Percentiles rank a stretch among this genome's conserved stretches.
Evolutionary conservation across 768 basidiomycete genomes (phyloP).

Genomic region (Neoboletus brunneissimus): DNA sequence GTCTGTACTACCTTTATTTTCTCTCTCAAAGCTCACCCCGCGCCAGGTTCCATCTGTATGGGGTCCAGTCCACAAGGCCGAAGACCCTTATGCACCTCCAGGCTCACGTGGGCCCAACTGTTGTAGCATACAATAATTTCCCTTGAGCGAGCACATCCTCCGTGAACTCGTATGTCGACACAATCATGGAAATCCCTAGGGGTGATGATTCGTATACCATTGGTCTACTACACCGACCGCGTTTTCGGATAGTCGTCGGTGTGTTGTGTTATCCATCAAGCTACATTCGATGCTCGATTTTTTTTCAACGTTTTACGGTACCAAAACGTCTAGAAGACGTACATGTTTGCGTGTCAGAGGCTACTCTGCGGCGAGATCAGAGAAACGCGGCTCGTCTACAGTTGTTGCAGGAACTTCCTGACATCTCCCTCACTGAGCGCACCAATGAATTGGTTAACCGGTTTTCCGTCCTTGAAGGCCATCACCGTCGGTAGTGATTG

Average conservation of each 20-base stretch:
- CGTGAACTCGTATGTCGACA: background rate
- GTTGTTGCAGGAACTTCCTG: constrained; percentile 42
- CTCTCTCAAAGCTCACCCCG: constrained; percentile 14
- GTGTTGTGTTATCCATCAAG: constrained; percentile 11
- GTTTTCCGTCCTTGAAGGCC: constrained; percentile 66
- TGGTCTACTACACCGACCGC: constrained; percentile 14
- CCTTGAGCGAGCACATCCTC: background rate
- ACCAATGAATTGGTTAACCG: constrained; percentile 61
- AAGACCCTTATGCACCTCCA: constrained; percentile 89
- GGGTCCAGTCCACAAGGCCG: constrained; percentile 89
- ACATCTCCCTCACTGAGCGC: constrained; percentile 47
- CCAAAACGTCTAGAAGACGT: constrained; percentile 1
- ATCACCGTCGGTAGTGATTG: constrained; percentile 77
- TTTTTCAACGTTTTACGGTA: constrained; percentile 10
- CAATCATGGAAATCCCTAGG: background rate
- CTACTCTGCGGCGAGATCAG: background rate
- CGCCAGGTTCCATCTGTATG: constrained; percentile 89
- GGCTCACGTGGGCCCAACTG: constrained; percentile 47
- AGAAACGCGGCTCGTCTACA: constrained; percentile 24
- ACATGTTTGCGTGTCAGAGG: background rate
- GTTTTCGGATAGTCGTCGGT: constrained; percentile 7
- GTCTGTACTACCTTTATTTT: constrained; percentile 35
- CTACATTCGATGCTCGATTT: constrained; percentile 3
- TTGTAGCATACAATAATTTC: constrained; percentile 56
- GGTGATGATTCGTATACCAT: constrained; percentile 2